phyloP scores from a whole-genome alignment of 2,329 filamentous ascomycete species.

The Aspergillus calidoustus region DNA sequence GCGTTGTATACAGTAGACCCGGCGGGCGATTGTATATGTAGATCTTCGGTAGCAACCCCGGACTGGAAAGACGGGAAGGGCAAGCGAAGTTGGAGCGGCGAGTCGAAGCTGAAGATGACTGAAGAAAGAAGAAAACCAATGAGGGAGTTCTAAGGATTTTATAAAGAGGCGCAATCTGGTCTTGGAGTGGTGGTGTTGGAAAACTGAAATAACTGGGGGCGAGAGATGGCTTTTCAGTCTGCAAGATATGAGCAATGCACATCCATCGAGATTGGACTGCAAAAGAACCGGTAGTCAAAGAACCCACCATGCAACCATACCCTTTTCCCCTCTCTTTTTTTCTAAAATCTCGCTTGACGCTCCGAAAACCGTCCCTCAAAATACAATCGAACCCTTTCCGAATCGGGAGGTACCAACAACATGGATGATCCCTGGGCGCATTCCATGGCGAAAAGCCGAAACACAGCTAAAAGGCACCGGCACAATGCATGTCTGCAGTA shows the following conservation, averaged over 20 bases:
- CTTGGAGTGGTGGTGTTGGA: background rate
- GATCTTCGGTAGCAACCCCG: background rate
- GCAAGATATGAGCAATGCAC: constrained; percentile 16
- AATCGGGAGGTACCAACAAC: constrained; percentile 24
- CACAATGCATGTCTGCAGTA: constrained; percentile 24
- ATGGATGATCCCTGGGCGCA: constrained; percentile 32
- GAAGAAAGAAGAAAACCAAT: constrained; percentile 15
- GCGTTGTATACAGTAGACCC: background rate
- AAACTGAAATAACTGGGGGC: constrained; percentile 8
- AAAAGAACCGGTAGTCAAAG: constrained; percentile 19
- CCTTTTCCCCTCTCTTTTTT: constrained; percentile 7
- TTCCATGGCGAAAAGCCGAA: constrained; percentile 30
- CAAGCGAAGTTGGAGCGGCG: constrained; percentile 1
- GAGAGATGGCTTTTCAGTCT: constrained; percentile 18
- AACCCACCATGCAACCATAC: constrained; percentile 7
- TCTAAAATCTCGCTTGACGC: background rate
- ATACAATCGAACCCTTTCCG: constrained; percentile 18
- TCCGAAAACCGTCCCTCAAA: background rate
- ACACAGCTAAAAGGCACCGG: constrained; percentile 26
- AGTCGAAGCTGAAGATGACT: constrained; percentile 6
- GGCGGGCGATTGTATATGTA: background rate
- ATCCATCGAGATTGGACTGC: constrained; percentile 25
- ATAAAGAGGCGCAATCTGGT: constrained; percentile 14
- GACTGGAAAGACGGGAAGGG: background rate
- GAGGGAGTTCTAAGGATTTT: constrained; percentile 21